Conservation (phyloP, 768 basidiomycete species). For the Termitomyces sp. region DNA sequence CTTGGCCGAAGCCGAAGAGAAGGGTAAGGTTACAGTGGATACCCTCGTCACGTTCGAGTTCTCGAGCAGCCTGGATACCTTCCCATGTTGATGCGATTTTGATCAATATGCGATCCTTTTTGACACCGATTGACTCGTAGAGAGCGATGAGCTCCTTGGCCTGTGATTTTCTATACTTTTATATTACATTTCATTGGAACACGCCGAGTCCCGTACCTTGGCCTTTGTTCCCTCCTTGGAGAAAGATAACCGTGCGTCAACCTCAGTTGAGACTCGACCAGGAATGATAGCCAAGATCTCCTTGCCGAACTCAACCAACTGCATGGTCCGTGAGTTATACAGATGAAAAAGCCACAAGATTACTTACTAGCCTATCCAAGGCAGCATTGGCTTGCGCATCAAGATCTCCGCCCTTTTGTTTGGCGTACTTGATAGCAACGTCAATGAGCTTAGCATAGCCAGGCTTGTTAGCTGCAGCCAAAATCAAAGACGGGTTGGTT, state of each 20-base stretch:
- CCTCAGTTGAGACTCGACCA: constrained; percentile 98
- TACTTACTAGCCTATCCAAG: constrained; percentile 79
- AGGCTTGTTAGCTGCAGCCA: constrained; percentile 88
- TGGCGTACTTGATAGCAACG: constrained; percentile 65
- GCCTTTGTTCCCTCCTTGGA: constrained; percentile 89
- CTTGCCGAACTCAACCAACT: constrained; percentile 98
- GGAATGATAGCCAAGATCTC: constrained; percentile 95
- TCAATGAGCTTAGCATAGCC: constrained; percentile 82
- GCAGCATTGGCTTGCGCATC: constrained; percentile 76
- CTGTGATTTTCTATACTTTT: constrained; percentile 22
- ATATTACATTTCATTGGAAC: neutral
- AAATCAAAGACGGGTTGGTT: constrained; percentile 93
- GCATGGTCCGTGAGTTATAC: neutral
- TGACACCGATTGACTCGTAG: constrained; percentile 91
- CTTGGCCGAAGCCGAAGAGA: constrained; percentile 97
- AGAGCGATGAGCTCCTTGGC: constrained; percentile 87
- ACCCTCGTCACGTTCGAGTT: constrained; percentile 85
- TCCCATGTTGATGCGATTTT: constrained; percentile 99
- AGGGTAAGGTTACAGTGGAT: constrained; percentile 99
- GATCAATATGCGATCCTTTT: constrained; percentile 93
- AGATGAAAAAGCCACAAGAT: neutral
- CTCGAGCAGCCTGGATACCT: constrained; percentile 97
- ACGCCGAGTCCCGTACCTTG: constrained; percentile 43
- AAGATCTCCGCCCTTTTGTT: constrained; percentile 72
- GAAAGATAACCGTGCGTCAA: constrained; percentile 96